These are phyloP conservation scores for Blastocystis sp. DNA, from an alignment of 352 stramenopile genomes.

Conservation along the genomic window DNA sequence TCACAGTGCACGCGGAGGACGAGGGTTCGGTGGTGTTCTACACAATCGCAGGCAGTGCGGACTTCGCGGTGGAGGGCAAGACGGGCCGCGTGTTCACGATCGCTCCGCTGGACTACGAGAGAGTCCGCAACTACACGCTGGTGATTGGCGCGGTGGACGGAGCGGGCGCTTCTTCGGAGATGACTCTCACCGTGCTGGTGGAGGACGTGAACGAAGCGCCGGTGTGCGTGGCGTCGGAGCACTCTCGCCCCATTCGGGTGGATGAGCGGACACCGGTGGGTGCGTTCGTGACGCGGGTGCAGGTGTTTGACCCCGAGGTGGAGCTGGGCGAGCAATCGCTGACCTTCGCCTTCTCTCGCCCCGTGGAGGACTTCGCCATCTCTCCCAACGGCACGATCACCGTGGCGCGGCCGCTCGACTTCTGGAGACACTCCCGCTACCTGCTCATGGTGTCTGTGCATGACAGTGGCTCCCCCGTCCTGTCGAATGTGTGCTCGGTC, in stretches of 20 bases:
- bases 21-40: constrained; percentile 1
- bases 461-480: not conserved
- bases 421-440: constrained; percentile 12
- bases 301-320: not conserved
- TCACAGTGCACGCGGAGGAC: not conserved
- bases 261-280: not conserved
- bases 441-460: not conserved
- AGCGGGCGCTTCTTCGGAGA: not conserved
- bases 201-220: constrained; percentile 19
- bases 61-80: not conserved
- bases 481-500: constrained; percentile 10
- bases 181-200: not conserved
- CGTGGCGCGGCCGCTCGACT: not conserved
- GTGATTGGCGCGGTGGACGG: not conserved
- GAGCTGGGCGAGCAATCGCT: not conserved
- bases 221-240: not conserved
- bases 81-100: not conserved
- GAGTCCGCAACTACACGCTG: not conserved
- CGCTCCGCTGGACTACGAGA: not conserved
- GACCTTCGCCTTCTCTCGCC: not conserved
- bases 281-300: not conserved
- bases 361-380: not conserved
- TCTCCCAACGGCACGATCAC: not conserved
- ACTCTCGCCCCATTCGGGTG: not conserved
- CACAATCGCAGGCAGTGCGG: not conserved